Evolutionary conservation across 1,139 yeast species (phyloP), one percentile per base, ranked within the genome.

Genomic region (Zygosaccharomyces pseudobailii): DNA sequence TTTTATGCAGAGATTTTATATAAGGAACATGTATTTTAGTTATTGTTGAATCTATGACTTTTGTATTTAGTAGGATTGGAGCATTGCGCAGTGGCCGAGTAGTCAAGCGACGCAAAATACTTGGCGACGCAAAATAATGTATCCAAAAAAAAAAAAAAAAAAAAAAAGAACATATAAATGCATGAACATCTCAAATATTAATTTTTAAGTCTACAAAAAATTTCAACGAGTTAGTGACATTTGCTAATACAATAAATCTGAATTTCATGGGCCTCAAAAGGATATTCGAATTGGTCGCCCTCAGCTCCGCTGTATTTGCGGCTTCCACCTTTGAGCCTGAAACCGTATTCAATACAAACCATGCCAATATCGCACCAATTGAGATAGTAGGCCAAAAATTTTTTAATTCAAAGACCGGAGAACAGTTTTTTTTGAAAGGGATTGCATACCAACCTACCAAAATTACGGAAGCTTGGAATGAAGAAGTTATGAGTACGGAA

Each of bases 391-490:
- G 81, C 0, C 74, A 69, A 58, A 76, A 77, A 55, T 76, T 80
- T 58, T 77, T 73, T 52, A 62, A 69, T 49, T 53, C 70, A 3
- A 65, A 61, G 17, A 65, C 69, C 13, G 76, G 76, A 0, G 66
- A 71, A 23, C 83, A 78, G 62, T 79, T 79, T 59, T 78, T 73
- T 53, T 69, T 79, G 50, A 78, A 76, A 50, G 85, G 85, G 8
- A 74, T 79, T 34, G 82, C 84, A 1, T 80, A 80, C 54, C 84
- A 79, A 56, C 77, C 76, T 37, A 66, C 73, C 39, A 61, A 74
- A 46, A 65, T 69, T 32, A 48, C 55, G n/a, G 61, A 59, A 7
- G 64, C 59, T 33, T 50, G 56, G 17, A 47, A 43, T 6, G 43
- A 55, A 20, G 68, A 67, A 42, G 66, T 62, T 10, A 71, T 66